Evolutionary conservation across 306 rosid species (phyloP).

Genomic region (Ormosia semicastrata): DNA sequence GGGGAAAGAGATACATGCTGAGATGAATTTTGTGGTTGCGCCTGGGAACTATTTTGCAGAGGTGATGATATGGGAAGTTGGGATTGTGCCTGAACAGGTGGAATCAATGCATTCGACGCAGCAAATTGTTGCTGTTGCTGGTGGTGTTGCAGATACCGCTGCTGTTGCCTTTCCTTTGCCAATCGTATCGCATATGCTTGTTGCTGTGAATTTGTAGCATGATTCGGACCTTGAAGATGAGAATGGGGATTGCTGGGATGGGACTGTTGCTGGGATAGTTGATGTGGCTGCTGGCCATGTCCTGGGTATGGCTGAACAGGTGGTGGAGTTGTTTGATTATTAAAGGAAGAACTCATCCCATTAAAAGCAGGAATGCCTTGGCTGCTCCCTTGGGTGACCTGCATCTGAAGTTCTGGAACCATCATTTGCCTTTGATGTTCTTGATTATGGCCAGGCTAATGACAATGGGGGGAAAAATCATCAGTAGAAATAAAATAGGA

Average conservation of each 20-base stretch:
- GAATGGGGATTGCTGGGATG: slow-evolving; percentile 69
- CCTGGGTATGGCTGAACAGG: slow-evolving; percentile 69
- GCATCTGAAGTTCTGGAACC: slow-evolving; percentile 83
- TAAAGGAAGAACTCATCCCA: slow-evolving; percentile 77
- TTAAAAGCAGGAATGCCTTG: slow-evolving; percentile 72
- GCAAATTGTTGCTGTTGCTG: slow-evolving; percentile 72
- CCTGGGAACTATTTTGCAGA: slow-evolving; percentile 67
- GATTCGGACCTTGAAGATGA: slow-evolving; percentile 80
- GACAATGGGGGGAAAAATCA: slow-evolving; percentile 1
- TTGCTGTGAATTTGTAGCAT: slow-evolving; percentile 60
- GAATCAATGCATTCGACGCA: slow-evolving; percentile 59
- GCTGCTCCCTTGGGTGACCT: slow-evolving; percentile 69
- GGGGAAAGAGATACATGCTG: slow-evolving; percentile 65
- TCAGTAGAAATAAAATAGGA: slow-evolving; percentile 23
- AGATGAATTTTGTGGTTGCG: slow-evolving; percentile 65
- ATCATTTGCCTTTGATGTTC: slow-evolving; percentile 88
- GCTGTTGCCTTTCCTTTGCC: slow-evolving; percentile 83
- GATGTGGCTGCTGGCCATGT: slow-evolving; percentile 81
- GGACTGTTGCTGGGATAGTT: slow-evolving; percentile 73
- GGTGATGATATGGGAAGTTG: slow-evolving; percentile 72
- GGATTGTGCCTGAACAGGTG: slow-evolving; percentile 66
- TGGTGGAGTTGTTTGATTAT: slow-evolving; percentile 76
- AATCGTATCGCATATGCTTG: slow-evolving; percentile 67
- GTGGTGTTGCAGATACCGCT: slow-evolving; percentile 61
- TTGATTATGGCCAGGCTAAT: slow-evolving; percentile 80